These are phyloP conservation scores for Rubia peregrina DNA, from an alignment of 305 asterid species.

Conservation along the genomic window DNA sequence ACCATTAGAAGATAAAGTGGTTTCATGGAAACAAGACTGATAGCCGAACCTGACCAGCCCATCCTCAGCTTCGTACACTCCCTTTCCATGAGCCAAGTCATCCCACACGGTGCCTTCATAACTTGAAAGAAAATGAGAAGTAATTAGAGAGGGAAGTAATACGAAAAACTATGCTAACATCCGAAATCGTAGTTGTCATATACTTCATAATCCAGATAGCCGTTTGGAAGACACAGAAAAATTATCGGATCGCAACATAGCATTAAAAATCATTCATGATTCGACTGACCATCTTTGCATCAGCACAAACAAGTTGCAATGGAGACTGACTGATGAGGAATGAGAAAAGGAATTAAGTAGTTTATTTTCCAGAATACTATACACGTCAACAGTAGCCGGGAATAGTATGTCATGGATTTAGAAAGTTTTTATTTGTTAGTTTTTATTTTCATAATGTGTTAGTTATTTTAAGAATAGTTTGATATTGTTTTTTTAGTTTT, in stretches of 20 bases:
- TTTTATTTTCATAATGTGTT: no score
- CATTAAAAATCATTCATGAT: neutral
- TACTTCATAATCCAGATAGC: neutral
- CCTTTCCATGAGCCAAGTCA: constrained; percentile 96
- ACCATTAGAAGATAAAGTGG: constrained; percentile 8
- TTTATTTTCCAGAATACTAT: no score
- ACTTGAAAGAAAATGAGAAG: constrained; percentile 30
- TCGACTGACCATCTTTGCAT: neutral
- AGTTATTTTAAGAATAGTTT: no score
- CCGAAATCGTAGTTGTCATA: neutral
- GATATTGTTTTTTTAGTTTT: no score
- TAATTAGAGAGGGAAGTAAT: constrained; percentile 11
- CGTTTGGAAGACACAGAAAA: neutral
- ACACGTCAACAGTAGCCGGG: no score
- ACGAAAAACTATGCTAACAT: neutral
- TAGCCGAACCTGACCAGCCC: constrained; percentile 81
- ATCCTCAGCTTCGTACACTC: constrained; percentile 72
- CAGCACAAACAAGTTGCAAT: neutral
- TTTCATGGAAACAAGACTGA: constrained; percentile 6
- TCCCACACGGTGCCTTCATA: constrained; percentile 99
- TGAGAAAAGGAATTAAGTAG: no score
- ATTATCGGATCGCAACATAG: neutral
- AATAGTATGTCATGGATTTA: no score
- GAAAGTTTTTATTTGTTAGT: no score
- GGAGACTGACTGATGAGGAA: no score